Conservation (phyloP, 257 asterid genomes). For the Echium plantagineum region DNA sequence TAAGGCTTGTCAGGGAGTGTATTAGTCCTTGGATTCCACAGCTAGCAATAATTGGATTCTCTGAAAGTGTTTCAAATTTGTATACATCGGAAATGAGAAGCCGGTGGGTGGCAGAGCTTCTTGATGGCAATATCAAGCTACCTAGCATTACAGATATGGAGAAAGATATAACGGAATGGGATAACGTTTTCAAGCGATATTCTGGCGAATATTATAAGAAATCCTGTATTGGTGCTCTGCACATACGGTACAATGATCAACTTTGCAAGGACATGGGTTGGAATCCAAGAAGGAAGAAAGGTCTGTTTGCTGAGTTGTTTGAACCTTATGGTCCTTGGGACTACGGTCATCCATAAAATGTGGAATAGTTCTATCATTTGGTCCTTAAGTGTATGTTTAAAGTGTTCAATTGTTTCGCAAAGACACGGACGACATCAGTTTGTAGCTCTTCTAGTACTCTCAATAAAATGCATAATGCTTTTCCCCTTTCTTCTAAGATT, state of each 20-base stretch:
- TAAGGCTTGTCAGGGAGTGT: slow-evolving; percentile 23
- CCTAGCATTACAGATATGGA: slow-evolving; percentile 39
- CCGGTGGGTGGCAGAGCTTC: slow-evolving; percentile 37
- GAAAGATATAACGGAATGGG: slow-evolving; percentile 27
- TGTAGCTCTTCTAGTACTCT: too few relatives aligned
- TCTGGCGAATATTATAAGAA: slow-evolving; percentile 22
- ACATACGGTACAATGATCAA: slow-evolving; percentile 43
- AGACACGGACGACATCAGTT: too few relatives aligned
- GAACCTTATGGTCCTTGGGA: slow-evolving; percentile 42
- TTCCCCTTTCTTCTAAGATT: too few relatives aligned
- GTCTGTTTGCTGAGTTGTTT: slow-evolving; percentile 29
- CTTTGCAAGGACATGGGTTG: slow-evolving; percentile 47
- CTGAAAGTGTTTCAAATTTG: slow-evolving; percentile 33
- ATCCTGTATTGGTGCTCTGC: slow-evolving; percentile 26
- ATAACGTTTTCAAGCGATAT: slow-evolving; percentile 25
- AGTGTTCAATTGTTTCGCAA: too few relatives aligned
- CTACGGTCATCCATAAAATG: slow-evolving; percentile 9
- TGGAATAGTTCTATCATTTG: too few relatives aligned
- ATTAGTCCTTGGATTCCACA: slow-evolving; percentile 41
- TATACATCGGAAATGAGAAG: slow-evolving; percentile 38
- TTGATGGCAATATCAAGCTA: slow-evolving; percentile 32
- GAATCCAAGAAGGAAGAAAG: slow-evolving; percentile 30
- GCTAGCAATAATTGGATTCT: slow-evolving; percentile 36
- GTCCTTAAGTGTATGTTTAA: slow-evolving; percentile 4
- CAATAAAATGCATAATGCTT: too few relatives aligned